A percentile compares a stretch with the other conserved stretches of the same genome.
Evolutionary conservation across 257 asterid genomes (phyloP).

Genomic region (Solanum sejunctum): DNA sequence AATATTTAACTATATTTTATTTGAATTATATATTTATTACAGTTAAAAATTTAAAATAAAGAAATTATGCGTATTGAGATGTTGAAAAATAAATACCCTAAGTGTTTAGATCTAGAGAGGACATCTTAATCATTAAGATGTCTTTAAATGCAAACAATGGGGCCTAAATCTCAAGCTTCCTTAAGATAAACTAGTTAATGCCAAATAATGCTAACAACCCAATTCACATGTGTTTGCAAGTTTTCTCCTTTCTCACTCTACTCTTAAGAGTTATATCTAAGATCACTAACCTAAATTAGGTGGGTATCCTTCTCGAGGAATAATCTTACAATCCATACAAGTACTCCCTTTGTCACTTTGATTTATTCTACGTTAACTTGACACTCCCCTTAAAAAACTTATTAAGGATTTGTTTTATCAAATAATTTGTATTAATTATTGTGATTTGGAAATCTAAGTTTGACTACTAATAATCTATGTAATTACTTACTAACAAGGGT

Average conservation of each 20-base stretch:
- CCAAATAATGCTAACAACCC: not conserved
- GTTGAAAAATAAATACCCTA: not conserved
- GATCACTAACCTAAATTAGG: not conserved
- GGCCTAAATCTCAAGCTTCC: not conserved
- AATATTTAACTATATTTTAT: no score
- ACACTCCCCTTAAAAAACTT: not conserved
- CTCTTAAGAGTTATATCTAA: not conserved
- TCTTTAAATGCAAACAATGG: not conserved
- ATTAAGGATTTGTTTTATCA: not conserved
- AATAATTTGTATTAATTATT: no score
- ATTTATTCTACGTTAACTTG: no score
- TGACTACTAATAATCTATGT: not conserved
- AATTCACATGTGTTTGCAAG: not conserved
- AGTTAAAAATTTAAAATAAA: no score
- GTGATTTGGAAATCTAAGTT: not conserved
- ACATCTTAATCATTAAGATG: not conserved
- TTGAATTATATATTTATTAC: no score
- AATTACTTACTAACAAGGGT: not conserved
- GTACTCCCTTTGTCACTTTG: not conserved
- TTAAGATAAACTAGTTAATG: not conserved
- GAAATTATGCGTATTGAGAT: not conserved
- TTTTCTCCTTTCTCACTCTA: not conserved
- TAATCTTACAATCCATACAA: not conserved
- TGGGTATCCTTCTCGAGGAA: not conserved
- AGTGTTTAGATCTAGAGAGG: not conserved